These are phyloP conservation scores for Starmerella vitae DNA, from an alignment of 805 yeast genomes.

Conservation along the genomic window DNA sequence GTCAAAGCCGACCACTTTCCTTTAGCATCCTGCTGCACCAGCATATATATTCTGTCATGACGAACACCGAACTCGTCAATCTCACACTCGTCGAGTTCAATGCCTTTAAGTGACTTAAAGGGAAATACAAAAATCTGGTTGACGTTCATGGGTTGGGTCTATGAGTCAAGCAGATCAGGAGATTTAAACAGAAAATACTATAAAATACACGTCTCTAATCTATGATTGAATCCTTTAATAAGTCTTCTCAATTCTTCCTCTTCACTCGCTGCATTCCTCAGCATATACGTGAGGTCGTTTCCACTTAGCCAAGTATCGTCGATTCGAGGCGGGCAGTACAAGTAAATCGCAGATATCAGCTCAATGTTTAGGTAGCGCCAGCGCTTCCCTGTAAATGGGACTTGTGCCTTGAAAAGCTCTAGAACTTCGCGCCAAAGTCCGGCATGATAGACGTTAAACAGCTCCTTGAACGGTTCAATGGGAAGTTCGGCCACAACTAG, in stretches of 20 bases:
- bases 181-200: too few species aligned
- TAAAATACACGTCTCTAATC: too few species aligned
- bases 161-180: too few species aligned
- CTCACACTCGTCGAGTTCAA: slow-evolving; percentile 20
- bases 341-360: slow-evolving; percentile 69
- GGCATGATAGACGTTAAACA: slow-evolving; percentile 46
- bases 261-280: slow-evolving; percentile 66
- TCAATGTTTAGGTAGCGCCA: slow-evolving; percentile 95
- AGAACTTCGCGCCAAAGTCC: slow-evolving; percentile 56
- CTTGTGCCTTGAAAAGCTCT: slow-evolving; percentile 59
- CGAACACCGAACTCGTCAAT: slow-evolving; percentile 25
- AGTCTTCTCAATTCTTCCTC: slow-evolving; percentile 73
- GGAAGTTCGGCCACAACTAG: slow-evolving; percentile 47
- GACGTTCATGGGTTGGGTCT: slow-evolving; percentile 11
- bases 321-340: slow-evolving; percentile 56
- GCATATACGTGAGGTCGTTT: slow-evolving; percentile 58
- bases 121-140: slow-evolving; percentile 22
- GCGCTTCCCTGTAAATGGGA: slow-evolving; percentile 84
- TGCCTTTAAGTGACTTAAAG: slow-evolving; percentile 26
- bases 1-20: slow-evolving; percentile 21
- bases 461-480: slow-evolving; percentile 44
- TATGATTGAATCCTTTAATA: too few species aligned
- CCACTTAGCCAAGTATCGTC: slow-evolving; percentile 81
- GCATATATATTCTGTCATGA: slow-evolving; percentile 26
- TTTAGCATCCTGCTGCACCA: slow-evolving; percentile 13